phyloP scores from a whole-genome alignment of 1,284 basidiomycete genomes.

The Ustilago tritici region DNA sequence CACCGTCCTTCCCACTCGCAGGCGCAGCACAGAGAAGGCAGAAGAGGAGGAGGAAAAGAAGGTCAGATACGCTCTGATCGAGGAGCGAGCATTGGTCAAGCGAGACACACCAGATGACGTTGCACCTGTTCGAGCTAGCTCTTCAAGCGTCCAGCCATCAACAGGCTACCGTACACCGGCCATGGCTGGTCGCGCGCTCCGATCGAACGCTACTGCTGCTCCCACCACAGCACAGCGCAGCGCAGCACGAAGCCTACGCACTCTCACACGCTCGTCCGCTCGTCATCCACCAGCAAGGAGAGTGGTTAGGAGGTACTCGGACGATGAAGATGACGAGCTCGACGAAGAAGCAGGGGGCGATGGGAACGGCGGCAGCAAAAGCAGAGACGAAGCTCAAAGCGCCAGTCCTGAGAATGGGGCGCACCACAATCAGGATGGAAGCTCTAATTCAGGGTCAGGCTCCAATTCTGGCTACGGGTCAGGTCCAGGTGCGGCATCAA shows the following conservation, averaged over 20 bases:
- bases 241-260: constrained; percentile 47
- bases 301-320: constrained; percentile 56
- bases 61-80: constrained; percentile 37
- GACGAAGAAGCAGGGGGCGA: constrained; percentile 40
- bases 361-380: constrained; percentile 18
- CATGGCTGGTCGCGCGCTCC: constrained; percentile 42
- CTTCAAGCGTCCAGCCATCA: constrained; percentile 22
- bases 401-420: constrained; percentile 23
- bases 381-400: constrained; percentile 29
- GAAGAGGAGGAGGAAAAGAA: constrained; percentile 44
- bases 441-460: constrained; percentile 35
- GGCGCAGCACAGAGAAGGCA: constrained; percentile 30
- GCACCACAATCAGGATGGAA: constrained; percentile 29
- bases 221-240: constrained; percentile 40
- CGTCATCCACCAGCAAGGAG: constrained; percentile 56
- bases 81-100: constrained; percentile 37
- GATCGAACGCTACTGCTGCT: constrained; percentile 30
- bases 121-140: constrained; percentile 5
- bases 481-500: constrained; percentile 20
- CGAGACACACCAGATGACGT: constrained; percentile 36
- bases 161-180: constrained; percentile 51
- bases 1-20: constrained; percentile 20
- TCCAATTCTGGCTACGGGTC: constrained; percentile 33
- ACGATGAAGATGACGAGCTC: constrained; percentile 62
- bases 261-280: constrained; percentile 44